phyloP scores from a whole-genome alignment of 768 basidiomycete species.

The Boletellus ananiceps region DNA sequence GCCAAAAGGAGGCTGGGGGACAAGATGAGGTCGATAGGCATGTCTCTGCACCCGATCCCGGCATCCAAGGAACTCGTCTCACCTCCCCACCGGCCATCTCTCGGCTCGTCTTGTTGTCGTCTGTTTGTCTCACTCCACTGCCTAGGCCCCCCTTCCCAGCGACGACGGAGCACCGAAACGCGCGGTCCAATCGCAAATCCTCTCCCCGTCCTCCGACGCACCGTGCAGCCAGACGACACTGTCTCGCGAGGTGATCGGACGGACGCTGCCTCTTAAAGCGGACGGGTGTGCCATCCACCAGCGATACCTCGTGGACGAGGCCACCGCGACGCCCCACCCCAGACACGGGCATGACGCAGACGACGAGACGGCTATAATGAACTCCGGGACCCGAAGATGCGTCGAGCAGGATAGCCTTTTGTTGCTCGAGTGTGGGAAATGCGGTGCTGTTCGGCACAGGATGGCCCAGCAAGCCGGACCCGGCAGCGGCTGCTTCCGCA shows the following conservation, averaged over 20 bases:
- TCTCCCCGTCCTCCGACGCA: no score
- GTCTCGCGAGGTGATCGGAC: no score
- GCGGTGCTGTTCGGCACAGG: conserved; percentile 18
- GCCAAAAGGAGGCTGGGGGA: not conserved
- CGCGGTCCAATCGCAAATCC: conserved; percentile 6
- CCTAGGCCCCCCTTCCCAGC: conserved; percentile 15
- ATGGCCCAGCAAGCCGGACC: conserved; percentile 12
- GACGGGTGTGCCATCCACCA: no score
- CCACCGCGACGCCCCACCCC: no score
- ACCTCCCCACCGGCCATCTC: no score
- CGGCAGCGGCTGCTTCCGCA: conserved; percentile 7
- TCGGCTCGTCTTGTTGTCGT: not conserved
- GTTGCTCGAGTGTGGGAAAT: no score
- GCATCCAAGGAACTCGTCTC: conserved; percentile 16
- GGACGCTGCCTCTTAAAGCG: no score
- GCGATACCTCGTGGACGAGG: no score
- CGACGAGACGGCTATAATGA: conserved; percentile 16
- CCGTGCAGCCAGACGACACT: no score
- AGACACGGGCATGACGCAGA: not conserved
- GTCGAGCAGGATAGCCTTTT: conserved; percentile 1
- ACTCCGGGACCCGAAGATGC: conserved; percentile 18
- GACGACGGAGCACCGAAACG: conserved; percentile 19
- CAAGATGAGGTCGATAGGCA: not conserved
- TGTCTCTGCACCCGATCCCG: conserved; percentile 1
- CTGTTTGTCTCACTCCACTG: not conserved